A percentile compares a stretch with the other conserved stretches of the same genome.
phyloP scores from a whole-genome alignment of 2,329 filamentous ascomycete species.

The Talaromyces sp. region DNA sequence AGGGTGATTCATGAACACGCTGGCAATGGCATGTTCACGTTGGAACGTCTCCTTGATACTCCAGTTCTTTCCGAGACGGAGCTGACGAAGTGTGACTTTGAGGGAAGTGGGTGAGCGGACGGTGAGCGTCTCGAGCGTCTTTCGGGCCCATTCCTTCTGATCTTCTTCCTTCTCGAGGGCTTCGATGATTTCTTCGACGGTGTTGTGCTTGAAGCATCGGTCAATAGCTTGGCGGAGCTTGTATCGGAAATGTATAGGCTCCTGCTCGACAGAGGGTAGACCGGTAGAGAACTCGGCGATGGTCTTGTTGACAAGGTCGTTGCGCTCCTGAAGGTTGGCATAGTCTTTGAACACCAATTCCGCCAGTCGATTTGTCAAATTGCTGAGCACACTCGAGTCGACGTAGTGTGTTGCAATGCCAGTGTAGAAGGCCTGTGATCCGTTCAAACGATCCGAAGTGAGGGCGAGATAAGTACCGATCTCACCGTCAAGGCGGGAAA shows the following conservation, averaged over 20 bases:
- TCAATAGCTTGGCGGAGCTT: slow-evolving; percentile 77
- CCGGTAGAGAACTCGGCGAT: slow-evolving; percentile 90
- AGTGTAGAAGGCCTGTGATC: slow-evolving; percentile 82
- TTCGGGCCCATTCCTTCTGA: slow-evolving; percentile 69
- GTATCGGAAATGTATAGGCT: slow-evolving; percentile 65
- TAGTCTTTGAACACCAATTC: slow-evolving; percentile 87
- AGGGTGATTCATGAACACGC: slow-evolving; percentile 81
- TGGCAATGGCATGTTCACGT: slow-evolving; percentile 78
- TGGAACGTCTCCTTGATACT: slow-evolving; percentile 79
- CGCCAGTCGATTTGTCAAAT: slow-evolving; percentile 77
- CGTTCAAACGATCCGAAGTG: slow-evolving; percentile 77
- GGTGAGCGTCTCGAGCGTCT: slow-evolving; percentile 70
- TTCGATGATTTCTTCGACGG: slow-evolving; percentile 64
- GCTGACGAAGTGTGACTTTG: slow-evolving; percentile 77
- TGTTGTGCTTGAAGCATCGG: slow-evolving; percentile 68
- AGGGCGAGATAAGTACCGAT: slow-evolving; percentile 90
- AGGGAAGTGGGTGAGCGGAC: slow-evolving; percentile 81
- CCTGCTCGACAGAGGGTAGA: slow-evolving; percentile 59
- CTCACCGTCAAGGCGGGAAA: slow-evolving; percentile 80
- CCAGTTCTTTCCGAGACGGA: slow-evolving; percentile 73
- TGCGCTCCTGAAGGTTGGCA: slow-evolving; percentile 58
- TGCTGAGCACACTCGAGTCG: slow-evolving; percentile 79
- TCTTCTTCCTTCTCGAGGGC: slow-evolving; percentile 58
- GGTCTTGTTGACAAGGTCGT: slow-evolving; percentile 73
- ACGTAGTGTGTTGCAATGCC: slow-evolving; percentile 95